A percentile compares a stretch with the other conserved stretches of the same genome.
phyloP scores from a whole-genome alignment of 352 stramenopile species.

The Phytopythium boreale region DNA sequence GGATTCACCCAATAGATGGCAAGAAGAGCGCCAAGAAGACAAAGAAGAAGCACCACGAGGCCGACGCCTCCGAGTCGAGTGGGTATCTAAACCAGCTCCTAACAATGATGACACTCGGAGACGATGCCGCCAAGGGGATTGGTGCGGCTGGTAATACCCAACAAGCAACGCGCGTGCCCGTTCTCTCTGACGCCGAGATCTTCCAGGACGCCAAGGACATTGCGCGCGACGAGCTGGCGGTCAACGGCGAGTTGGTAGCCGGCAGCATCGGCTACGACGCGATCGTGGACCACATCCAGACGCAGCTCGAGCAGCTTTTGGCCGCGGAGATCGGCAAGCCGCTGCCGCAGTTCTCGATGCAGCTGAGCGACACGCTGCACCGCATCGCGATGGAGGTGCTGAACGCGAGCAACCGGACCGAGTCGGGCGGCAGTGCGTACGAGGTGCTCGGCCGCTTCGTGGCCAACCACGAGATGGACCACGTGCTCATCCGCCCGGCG shows the following conservation, averaged over 20 bases:
- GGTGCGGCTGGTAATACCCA: neutral
- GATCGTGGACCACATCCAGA: constrained; percentile 44
- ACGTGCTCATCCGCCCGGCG: constrained; percentile 58
- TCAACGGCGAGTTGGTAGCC: constrained; percentile 49
- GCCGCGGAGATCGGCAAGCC: constrained; percentile 21
- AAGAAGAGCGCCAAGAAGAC: neutral
- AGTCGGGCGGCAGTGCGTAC: constrained; percentile 70
- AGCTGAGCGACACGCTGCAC: constrained; percentile 29
- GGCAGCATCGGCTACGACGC: constrained; percentile 59
- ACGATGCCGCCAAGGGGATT: neutral
- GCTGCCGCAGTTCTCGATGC: constrained; percentile 28
- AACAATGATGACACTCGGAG: constrained; percentile 9
- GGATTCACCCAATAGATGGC: constrained; percentile 18
- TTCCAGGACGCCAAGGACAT: constrained; percentile 85
- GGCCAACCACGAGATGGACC: constrained; percentile 45
- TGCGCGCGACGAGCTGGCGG: constrained; percentile 62
- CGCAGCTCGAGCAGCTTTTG: constrained; percentile 38
- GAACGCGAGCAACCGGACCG: constrained; percentile 74
- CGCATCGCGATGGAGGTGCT: constrained; percentile 22
- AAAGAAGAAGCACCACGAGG: neutral
- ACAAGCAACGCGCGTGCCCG: constrained; percentile 11
- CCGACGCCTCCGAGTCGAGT: neutral
- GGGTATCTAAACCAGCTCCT: constrained; percentile 43
- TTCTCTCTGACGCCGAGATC: constrained; percentile 46
- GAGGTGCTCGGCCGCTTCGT: constrained; percentile 64